Evolutionary conservation across 192 early-diverging fungal species (phyloP).

Genomic region (Cetraspora pellucida): DNA sequence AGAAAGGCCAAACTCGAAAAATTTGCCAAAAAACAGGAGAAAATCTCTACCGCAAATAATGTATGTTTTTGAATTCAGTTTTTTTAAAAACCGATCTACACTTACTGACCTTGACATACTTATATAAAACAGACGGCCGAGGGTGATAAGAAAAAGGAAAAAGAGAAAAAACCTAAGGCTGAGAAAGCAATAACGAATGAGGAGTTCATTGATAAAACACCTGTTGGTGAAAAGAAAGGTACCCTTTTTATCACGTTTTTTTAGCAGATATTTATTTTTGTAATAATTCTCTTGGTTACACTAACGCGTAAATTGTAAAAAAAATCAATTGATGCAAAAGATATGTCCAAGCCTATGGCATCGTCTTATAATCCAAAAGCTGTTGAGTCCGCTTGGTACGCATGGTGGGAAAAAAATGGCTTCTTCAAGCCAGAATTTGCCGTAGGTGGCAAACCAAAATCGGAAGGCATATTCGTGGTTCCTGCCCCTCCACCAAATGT

Average conservation of each 20-base stretch:
- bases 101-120: no score
- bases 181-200: constrained; percentile 50
- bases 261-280: constrained; percentile 53
- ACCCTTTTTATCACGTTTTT: constrained; percentile 43
- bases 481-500: constrained; percentile 99
- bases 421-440: constrained; percentile 86
- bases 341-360: constrained; percentile 76
- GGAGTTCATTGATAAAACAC: constrained; percentile 40
- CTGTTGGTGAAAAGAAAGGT: constrained; percentile 40
- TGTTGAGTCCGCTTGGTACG: constrained; percentile 96
- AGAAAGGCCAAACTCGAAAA: constrained; percentile 90
- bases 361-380: constrained; percentile 82
- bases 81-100: no score
- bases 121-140: constrained; percentile 5
- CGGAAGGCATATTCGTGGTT: constrained; percentile 86
- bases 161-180: constrained; percentile 60
- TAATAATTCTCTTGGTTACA: not conserved
- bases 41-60: no score
- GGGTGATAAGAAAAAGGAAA: constrained; percentile 47
- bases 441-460: constrained; percentile 67
- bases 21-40: constrained; percentile 82
- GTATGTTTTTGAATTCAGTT: no score
- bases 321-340: constrained; percentile 41
- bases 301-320: constrained; percentile 1
- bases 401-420: constrained; percentile 94